Evolutionary conservation across 176 grass and related monocot species (phyloP).

Genomic region (Carex scoparia): DNA sequence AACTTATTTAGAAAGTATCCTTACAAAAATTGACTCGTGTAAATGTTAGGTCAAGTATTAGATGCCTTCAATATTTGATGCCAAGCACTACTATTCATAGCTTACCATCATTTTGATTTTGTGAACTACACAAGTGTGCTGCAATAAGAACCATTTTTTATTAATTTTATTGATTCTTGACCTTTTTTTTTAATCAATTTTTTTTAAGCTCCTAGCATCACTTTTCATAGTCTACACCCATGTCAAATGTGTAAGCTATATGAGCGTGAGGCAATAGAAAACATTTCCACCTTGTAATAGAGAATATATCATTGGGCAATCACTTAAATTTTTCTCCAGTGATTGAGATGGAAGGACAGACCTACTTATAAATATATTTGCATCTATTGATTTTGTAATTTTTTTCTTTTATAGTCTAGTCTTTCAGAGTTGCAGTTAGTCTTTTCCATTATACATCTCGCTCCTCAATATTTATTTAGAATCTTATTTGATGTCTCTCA

Average conservation of each 20-base stretch:
- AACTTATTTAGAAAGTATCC: background rate
- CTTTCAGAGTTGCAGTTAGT: background rate
- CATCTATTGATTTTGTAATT: background rate
- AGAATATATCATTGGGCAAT: slow-evolving; percentile 12
- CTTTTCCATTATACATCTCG: background rate
- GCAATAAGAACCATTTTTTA: background rate
- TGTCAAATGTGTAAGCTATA: slow-evolving; percentile 35
- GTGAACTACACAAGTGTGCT: slow-evolving; percentile 25
- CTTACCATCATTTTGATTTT: slow-evolving; percentile 20
- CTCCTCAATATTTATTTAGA: background rate
- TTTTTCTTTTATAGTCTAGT: background rate
- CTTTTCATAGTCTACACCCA: slow-evolving; percentile 37
- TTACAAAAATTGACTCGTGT: background rate
- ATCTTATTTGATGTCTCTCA: background rate
- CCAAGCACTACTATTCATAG: slow-evolving; percentile 33
- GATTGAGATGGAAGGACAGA: slow-evolving; percentile 7
- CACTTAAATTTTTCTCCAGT: background rate
- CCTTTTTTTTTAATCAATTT: background rate
- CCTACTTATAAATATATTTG: background rate
- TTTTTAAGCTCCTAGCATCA: slow-evolving; percentile 18
- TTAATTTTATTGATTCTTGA: background rate
- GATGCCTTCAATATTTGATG: background rate
- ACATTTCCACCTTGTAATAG: slow-evolving; percentile 25
- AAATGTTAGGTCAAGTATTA: background rate
- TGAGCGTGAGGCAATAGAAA: slow-evolving; percentile 48